Evolutionary conservation across 495 filamentous ascomycete species (phyloP).

Genomic region (Evansstolkia leycettana): DNA sequence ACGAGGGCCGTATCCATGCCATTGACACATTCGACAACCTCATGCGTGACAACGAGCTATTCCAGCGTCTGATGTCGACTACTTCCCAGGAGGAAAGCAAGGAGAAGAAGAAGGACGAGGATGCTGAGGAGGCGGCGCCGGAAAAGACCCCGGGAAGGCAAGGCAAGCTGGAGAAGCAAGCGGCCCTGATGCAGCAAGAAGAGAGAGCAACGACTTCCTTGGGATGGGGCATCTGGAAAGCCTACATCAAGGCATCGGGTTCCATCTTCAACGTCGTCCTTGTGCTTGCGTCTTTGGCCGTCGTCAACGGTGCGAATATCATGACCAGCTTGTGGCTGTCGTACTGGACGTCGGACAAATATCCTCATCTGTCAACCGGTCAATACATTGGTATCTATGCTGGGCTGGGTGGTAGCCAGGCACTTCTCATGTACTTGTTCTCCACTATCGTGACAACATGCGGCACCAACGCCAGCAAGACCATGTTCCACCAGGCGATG

Average conservation of each 20-base stretch:
- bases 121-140: constrained; percentile 32
- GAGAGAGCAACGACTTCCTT: constrained; percentile 75
- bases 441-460: constrained; percentile 48
- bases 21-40: constrained; percentile 82
- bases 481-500: constrained; percentile 78
- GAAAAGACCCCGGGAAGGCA: constrained; percentile 42
- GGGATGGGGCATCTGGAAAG: constrained; percentile 67
- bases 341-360: constrained; percentile 76
- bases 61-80: constrained; percentile 71
- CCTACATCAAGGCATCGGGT: constrained; percentile 73
- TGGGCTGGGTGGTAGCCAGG: constrained; percentile 57
- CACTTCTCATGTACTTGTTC: constrained; percentile 68
- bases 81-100: constrained; percentile 62
- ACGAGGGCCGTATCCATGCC: constrained; percentile 68
- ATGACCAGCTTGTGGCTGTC: constrained; percentile 84
- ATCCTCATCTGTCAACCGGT: constrained; percentile 36
- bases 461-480: constrained; percentile 67
- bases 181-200: constrained; percentile 79
- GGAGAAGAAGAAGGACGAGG: constrained; percentile 28
- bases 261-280: constrained; percentile 55
- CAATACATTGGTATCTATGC: constrained; percentile 83
- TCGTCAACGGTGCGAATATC: constrained; percentile 74
- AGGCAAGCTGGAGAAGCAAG: constrained; percentile 42
- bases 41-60: constrained; percentile 60
- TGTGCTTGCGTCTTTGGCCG: constrained; percentile 50